These are phyloP conservation scores for Calonectria multiphialidica DNA, from an alignment of 2,329 filamentous ascomycete species.

Conservation along the genomic window DNA sequence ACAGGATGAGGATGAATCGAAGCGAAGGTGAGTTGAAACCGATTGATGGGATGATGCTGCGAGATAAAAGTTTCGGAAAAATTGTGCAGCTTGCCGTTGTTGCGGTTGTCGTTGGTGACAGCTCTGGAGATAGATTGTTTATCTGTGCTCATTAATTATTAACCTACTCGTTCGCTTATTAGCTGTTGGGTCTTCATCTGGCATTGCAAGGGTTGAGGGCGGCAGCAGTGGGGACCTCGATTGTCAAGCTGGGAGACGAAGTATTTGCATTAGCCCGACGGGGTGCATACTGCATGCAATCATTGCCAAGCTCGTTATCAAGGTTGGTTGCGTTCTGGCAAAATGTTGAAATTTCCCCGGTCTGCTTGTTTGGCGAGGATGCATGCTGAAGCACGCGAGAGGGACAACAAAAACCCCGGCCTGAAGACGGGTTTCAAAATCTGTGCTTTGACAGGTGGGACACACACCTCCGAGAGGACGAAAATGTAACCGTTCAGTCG, in stretches of 20 bases:
- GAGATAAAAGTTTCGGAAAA: background rate
- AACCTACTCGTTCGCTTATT: background rate
- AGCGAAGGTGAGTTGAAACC: background rate
- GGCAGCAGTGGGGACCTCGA: background rate
- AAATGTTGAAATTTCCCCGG: background rate
- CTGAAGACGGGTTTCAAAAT: slow-evolving; percentile 15
- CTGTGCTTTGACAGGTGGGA: slow-evolving; percentile 4
- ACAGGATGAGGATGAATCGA: background rate
- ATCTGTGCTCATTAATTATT: background rate
- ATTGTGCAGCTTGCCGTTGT: background rate
- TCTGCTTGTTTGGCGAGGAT: background rate
- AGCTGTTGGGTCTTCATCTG: background rate
- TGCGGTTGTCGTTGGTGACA: background rate
- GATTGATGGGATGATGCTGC: background rate
- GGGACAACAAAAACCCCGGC: background rate
- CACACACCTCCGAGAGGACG: background rate
- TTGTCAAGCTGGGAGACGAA: background rate
- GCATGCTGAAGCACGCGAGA: background rate
- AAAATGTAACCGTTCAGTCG: slow-evolving; percentile 20
- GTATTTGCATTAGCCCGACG: background rate
- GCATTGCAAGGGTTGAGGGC: background rate
- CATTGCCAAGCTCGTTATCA: background rate
- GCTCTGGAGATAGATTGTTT: background rate
- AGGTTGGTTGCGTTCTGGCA: background rate
- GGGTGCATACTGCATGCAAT: background rate